phyloP scores from a whole-genome alignment of 2,329 filamentous ascomycete genomes.

The Dothiorella sarmentorum region DNA sequence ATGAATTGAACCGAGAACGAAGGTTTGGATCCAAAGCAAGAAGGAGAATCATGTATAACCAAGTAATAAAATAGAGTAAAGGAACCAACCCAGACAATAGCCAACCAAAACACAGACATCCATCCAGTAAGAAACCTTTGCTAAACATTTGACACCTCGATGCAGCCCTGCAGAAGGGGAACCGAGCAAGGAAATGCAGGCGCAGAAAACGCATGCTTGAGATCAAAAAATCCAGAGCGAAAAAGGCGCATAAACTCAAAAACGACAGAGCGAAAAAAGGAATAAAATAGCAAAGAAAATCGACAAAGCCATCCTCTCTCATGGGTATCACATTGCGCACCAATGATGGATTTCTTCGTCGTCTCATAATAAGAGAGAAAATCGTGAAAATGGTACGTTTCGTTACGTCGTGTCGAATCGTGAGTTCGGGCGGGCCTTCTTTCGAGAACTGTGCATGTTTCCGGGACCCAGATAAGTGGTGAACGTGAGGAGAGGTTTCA shows the following conservation, averaged over 20 bases:
- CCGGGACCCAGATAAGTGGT: slow-evolving; percentile 23
- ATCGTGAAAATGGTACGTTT: slow-evolving; percentile 19
- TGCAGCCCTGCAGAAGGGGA: not conserved
- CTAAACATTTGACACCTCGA: slow-evolving; percentile 7
- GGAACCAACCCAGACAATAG: not conserved
- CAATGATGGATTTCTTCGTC: slow-evolving; percentile 27
- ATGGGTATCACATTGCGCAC: slow-evolving; percentile 30
- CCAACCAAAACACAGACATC: not conserved
- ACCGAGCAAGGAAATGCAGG: slow-evolving; percentile 1
- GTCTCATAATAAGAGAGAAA: slow-evolving; percentile 21
- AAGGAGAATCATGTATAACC: not conserved
- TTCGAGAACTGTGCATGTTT: slow-evolving; percentile 11
- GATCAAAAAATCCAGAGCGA: not conserved
- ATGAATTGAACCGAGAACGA: not conserved
- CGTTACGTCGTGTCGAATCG: slow-evolving; percentile 20
- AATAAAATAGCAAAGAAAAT: slow-evolving; percentile 15
- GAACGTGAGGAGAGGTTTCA: slow-evolving; percentile 24
- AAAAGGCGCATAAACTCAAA: not conserved
- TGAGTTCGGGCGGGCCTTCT: slow-evolving; percentile 12
- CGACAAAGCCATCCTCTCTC: slow-evolving; percentile 26
- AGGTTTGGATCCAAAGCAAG: not conserved
- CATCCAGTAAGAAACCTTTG: slow-evolving; percentile 5
- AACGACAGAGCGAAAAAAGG: not conserved
- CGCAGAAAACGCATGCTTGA: slow-evolving; percentile 2
- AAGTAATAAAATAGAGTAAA: not conserved